A percentile compares a stretch with the other conserved stretches of the same genome.
Evolutionary conservation across 768 basidiomycete species (phyloP).

Genomic region (Macrolepiota dolichaula): DNA sequence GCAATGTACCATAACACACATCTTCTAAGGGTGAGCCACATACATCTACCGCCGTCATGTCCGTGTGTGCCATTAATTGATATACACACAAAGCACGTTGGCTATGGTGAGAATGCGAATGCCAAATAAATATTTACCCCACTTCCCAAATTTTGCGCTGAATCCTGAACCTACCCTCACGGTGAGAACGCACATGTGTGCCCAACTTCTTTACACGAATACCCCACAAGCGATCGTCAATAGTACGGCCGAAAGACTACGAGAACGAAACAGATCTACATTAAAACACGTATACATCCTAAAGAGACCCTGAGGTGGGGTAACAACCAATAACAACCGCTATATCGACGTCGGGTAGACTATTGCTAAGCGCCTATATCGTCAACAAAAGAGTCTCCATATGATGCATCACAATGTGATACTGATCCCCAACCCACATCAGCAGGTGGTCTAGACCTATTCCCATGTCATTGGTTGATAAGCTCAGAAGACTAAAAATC

Average conservation of each 20-base stretch:
- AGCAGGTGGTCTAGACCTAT: not conserved
- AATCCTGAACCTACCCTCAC: too few species aligned
- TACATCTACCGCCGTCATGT: too few species aligned
- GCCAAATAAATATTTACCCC: not conserved
- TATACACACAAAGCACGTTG: too few species aligned
- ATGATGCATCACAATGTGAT: too few species aligned
- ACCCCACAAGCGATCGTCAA: not conserved
- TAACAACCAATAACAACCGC: conserved; percentile 2
- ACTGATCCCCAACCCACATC: not conserved
- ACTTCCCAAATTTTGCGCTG: not conserved
- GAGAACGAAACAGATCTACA: not conserved
- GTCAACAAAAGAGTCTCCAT: not conserved
- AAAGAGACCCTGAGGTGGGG: not conserved
- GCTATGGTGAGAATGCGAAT: too few species aligned
- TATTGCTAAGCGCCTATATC: not conserved
- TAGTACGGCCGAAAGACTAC: not conserved
- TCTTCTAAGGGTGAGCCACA: too few species aligned
- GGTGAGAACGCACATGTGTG: not conserved
- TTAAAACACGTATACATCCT: not conserved
- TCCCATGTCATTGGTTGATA: not conserved
- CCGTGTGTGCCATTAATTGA: too few species aligned
- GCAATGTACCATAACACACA: too few species aligned
- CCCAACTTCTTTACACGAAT: not conserved
- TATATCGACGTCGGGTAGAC: conserved; percentile 9
- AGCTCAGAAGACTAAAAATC: not conserved